phyloP scores from a whole-genome alignment of 2,329 filamentous ascomycete species.

The Clarireedia homoeocarpa region DNA sequence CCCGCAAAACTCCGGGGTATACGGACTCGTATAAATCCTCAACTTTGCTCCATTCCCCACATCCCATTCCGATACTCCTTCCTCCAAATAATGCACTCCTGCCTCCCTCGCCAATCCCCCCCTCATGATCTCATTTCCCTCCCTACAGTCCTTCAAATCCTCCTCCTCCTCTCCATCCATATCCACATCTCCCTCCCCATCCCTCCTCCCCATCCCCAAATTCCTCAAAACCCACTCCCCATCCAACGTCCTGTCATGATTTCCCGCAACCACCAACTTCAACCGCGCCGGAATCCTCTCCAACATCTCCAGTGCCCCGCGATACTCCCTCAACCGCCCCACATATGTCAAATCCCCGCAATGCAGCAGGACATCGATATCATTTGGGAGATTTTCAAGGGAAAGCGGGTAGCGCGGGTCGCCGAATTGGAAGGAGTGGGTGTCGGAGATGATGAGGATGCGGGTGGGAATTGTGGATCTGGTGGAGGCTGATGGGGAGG shows the following conservation, averaged over 20 bases:
- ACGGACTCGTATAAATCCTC: conserved; percentile 29
- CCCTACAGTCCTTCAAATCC: conserved; percentile 6
- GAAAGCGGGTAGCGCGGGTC: conserved; percentile 16
- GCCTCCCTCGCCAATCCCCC: conserved; percentile 19
- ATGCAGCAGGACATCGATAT: conserved; percentile 31
- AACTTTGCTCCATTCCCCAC: conserved; percentile 26
- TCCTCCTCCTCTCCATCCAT: conserved; percentile 14
- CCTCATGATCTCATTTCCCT: conserved; percentile 19
- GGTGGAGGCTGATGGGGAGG: background rate
- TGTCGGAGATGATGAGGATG: conserved; percentile 27
- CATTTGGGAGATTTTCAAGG: conserved; percentile 22
- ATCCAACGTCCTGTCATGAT: conserved; percentile 50
- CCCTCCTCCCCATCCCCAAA: background rate
- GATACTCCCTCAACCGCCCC: conserved; percentile 22
- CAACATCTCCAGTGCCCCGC: conserved; percentile 18
- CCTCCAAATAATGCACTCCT: conserved; percentile 28
- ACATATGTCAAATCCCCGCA: conserved; percentile 32
- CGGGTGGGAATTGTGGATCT: conserved; percentile 15
- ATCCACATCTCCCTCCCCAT: background rate
- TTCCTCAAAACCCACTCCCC: conserved; percentile 31
- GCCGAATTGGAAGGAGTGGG: conserved; percentile 23
- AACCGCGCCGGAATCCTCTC: conserved; percentile 40
- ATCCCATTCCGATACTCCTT: conserved; percentile 27
- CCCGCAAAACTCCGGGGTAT: conserved; percentile 26
- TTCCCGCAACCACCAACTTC: conserved; percentile 55